Conservation (phyloP, 192 early-diverging fungal genomes). For the Coemansia sp. region DNA sequence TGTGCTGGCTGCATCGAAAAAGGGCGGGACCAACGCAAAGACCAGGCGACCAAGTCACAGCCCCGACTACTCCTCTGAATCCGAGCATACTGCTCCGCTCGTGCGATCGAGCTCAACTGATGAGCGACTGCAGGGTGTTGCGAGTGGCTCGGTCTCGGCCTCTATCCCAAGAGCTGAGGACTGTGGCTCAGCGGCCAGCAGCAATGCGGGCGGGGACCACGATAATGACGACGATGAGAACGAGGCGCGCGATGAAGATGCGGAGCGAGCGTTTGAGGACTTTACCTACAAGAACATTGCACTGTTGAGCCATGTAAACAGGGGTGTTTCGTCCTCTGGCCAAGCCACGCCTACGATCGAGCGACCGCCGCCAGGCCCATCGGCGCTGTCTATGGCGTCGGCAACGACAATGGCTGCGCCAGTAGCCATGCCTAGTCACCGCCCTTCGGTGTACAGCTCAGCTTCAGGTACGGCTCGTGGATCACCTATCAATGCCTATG, state of each 20-base stretch:
- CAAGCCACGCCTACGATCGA: constrained; percentile 33
- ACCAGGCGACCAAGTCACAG: constrained; percentile 46
- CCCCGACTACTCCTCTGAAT: constrained; percentile 19
- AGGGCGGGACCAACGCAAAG: constrained; percentile 1
- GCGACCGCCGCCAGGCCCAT: constrained; percentile 11
- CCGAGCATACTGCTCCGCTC: constrained; percentile 21
- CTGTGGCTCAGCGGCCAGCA: constrained; percentile 18
- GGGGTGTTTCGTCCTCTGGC: constrained; percentile 59
- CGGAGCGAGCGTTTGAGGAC: constrained; percentile 61
- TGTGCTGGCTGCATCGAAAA: constrained; percentile 20
- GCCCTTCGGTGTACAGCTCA: constrained; percentile 17
- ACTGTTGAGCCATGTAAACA: constrained; percentile 65
- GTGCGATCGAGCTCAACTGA: constrained; percentile 49
- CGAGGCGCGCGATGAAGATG: constrained; percentile 24
- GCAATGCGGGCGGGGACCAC: constrained; percentile 13
- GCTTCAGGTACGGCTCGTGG: constrained; percentile 10
- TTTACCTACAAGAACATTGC: constrained; percentile 70
- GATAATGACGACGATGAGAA: constrained; percentile 21
- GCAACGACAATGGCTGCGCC: neutral
- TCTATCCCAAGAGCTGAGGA: constrained; percentile 12
- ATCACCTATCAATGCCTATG: constrained; percentile 38
- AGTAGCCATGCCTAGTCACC: constrained; percentile 3
- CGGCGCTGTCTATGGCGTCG: constrained; percentile 8
- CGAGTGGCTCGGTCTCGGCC: constrained; percentile 4
- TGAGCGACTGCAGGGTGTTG: constrained; percentile 27